Base-by-base conservation (phyloP, 345 rosid genomes). In the Dipteronia dyeriana region DNA sequence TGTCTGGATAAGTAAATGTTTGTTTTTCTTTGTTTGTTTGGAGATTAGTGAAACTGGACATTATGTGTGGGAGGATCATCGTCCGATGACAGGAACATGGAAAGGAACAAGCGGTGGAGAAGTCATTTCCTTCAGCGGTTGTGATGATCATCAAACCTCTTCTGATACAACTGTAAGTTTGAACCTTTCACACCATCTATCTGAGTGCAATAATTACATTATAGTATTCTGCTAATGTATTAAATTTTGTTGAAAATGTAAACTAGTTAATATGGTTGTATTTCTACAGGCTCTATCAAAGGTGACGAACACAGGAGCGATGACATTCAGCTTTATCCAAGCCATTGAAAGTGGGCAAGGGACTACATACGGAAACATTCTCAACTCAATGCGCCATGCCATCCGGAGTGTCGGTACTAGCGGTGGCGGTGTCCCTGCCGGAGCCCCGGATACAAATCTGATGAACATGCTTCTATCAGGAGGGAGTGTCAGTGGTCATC, bases 71-170 rank as follows among this genome's bases (percentile, higher is more conserved):
- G 94, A 91, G 82, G 93, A 91, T 65, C 97, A 94, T 85, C 91
- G 97, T n/a, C 97, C 97, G 57, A 85, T 85, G 66, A 88, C 97
- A 54, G 97, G 95, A 80, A 20, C 86, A 56, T 88, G 90, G 92
- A 92, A 91, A 84, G 98, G 97, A 81, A 92, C 98, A 61, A 87
- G 84, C 70, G 97, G 98, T 41, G 98, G 98, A 71, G 97, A 92
- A 84, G 97, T 75, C 72, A 89, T 91, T 61, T 92, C 95, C 20
- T 86, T 94, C 71, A 91, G 97, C 74, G 97, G 97, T 47, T 94
- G 98, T 79, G 97, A 94, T 80, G 98, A 91, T 74, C 57, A 94
- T 81, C 97, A 94, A 84, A 92, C 97, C 64, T 91, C 98, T 2
- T 97, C 95, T 3, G 97, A 94, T 72, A 92, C 97, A 53, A 88